Percentiles rank a stretch among this genome's conserved stretches.
Conservation (phyloP, 2,329 filamentous ascomycete species). For the Botrytis galanthina region DNA sequence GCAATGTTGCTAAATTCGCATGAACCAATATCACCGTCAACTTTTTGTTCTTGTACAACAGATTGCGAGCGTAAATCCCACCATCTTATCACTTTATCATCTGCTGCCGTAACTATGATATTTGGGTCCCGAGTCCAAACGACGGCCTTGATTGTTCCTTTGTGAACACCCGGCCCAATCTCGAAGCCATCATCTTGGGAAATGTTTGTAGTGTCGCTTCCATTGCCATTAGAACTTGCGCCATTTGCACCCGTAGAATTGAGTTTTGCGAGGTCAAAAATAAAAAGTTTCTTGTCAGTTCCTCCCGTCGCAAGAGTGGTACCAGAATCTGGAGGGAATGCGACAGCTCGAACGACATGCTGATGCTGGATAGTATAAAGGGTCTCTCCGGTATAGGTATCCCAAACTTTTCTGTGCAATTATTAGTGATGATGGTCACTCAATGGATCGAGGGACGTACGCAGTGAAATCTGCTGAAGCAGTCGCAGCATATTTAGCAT, state of each 20-base stretch:
- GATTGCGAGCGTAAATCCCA: constrained; percentile 79
- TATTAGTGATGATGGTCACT: constrained; percentile 36
- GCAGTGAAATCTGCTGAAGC: constrained; percentile 95
- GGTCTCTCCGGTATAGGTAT: constrained; percentile 89
- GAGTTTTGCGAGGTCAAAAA: constrained; percentile 74
- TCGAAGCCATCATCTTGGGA: constrained; percentile 70
- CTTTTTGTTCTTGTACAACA: constrained; percentile 70
- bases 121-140: constrained; percentile 90
- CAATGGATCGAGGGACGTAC: constrained; percentile 49
- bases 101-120: constrained; percentile 83
- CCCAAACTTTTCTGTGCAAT: constrained; percentile 82
- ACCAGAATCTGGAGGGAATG: constrained; percentile 77
- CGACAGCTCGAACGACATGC: constrained; percentile 92
- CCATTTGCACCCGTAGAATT: constrained; percentile 32
- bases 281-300: constrained; percentile 92
- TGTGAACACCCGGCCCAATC: constrained; percentile 81
- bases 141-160: constrained; percentile 89
- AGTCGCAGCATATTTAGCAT: constrained; percentile 85
- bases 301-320: constrained; percentile 92
- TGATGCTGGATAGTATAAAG: constrained; percentile 84
- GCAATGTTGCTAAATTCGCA: constrained; percentile 79
- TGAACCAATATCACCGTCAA: constrained; percentile 84
- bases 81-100: constrained; percentile 91
- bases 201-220: constrained; percentile 46
- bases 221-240: constrained; percentile 33